Conservation (phyloP, 2,329 filamentous ascomycete species). For the Sporothrix pseudoabietina region DNA sequence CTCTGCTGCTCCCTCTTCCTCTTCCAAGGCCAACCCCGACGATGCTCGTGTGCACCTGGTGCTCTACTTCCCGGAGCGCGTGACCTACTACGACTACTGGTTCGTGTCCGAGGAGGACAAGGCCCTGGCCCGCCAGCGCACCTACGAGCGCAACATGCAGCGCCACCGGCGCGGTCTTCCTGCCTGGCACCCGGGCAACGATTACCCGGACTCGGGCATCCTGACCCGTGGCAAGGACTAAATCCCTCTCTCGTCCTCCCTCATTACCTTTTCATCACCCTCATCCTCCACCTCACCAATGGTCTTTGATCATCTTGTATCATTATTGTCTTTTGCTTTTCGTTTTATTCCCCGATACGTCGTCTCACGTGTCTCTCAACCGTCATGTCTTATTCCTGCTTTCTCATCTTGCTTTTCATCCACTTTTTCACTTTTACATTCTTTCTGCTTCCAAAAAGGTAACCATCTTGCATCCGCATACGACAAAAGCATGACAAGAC, state of each 20-base stretch:
- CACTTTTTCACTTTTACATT: neutral
- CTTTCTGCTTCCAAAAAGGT: conserved; percentile 1
- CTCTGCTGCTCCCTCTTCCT: neutral
- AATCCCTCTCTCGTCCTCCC: neutral
- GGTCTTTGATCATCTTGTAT: neutral
- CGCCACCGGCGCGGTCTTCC: conserved; percentile 34
- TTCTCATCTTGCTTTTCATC: neutral
- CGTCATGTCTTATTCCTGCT: neutral
- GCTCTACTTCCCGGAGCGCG: conserved; percentile 37
- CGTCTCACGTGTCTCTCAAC: conserved; percentile 1
- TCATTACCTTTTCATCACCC: neutral
- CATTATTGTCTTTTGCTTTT: neutral
- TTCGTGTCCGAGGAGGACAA: conserved; percentile 37
- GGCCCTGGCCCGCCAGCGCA: conserved; percentile 34
- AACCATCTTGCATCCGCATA: conserved; percentile 1
- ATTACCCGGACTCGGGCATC: conserved; percentile 36
- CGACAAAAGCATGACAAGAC: conserved; percentile 11
- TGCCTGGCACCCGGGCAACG: conserved; percentile 35
- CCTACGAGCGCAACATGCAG: conserved; percentile 36
- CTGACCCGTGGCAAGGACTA: conserved; percentile 35
- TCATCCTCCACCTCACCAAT: neutral
- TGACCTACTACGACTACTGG: conserved; percentile 37
- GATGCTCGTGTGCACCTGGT: conserved; percentile 36
- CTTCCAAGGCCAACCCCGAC: conserved; percentile 22
- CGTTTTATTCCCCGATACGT: conserved; percentile 27